Evolutionary conservation across 148 eudicot genomes (phyloP).

Genomic region (Dianthus caryophyllus): DNA sequence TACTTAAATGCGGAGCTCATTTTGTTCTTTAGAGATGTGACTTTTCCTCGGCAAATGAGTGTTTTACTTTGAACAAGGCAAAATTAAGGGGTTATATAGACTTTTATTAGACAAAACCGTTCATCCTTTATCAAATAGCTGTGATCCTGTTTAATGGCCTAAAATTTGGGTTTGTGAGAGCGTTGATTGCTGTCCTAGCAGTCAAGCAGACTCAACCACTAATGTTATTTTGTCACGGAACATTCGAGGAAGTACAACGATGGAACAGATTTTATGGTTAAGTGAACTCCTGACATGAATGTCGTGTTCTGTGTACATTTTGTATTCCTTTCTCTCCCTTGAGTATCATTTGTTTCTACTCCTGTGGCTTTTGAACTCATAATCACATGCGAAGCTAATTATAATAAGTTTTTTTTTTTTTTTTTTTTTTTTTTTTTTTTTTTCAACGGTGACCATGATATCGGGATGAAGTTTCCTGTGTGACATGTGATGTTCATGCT

Average conservation of each 20-base stretch:
- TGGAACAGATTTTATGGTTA: too few relatives aligned
- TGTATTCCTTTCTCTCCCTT: neutral
- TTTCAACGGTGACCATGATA: neutral
- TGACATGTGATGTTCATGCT: slow-evolving; percentile 2
- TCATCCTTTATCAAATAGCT: too few relatives aligned
- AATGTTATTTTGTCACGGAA: neutral
- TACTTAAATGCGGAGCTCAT: neutral
- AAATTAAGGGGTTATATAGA: neutral
- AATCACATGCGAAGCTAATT: neutral
- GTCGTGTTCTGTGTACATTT: too few relatives aligned
- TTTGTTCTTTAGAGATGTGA: neutral
- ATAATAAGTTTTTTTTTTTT: slow-evolving; percentile 6
- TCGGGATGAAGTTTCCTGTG: neutral
- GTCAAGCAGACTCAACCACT: neutral
- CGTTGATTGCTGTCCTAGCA: neutral
- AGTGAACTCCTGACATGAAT: neutral
- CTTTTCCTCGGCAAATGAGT: slow-evolving; percentile 6
- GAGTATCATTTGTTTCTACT: neutral
- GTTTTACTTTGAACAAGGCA: neutral
- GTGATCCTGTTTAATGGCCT: neutral
- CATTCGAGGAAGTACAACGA: too few relatives aligned
- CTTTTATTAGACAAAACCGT: neutral
- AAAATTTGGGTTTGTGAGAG: too few relatives aligned
- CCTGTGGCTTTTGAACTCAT: neutral
- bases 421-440: too few relatives aligned